These are phyloP conservation scores for Ambrosia artemisiifolia DNA, from an alignment of 129 eudicot species.

Conservation along the genomic window DNA sequence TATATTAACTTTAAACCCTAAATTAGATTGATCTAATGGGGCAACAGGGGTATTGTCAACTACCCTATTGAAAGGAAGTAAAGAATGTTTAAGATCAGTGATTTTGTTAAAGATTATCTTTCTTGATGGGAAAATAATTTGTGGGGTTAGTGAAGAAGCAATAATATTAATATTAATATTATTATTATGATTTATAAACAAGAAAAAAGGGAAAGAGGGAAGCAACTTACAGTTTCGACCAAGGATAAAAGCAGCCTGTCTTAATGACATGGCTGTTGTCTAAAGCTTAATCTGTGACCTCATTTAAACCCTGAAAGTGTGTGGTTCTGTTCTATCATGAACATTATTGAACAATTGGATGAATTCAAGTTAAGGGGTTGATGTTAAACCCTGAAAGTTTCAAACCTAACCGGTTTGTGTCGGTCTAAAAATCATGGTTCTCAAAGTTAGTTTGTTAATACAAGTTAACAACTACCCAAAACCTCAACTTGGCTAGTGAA, in stretches of 20 bases:
- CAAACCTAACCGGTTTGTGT: too few relatives aligned
- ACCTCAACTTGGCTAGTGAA: too few relatives aligned
- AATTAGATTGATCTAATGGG: conserved; percentile 25
- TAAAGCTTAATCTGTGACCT: conserved; percentile 27
- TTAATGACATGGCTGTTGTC: conserved; percentile 12
- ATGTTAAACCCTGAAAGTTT: neutral
- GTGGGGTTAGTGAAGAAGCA: conserved; percentile 19
- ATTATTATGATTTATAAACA: conserved; percentile 18
- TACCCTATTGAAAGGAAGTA: conserved; percentile 21
- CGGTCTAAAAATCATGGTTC: too few relatives aligned
- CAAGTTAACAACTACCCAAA: too few relatives aligned
- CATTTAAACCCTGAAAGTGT: conserved; percentile 13
- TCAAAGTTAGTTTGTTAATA: too few relatives aligned
- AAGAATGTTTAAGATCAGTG: conserved; percentile 10
- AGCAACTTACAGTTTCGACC: conserved; percentile 29
- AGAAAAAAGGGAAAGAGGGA: conserved; percentile 18
- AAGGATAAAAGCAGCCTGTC: conserved; percentile 27
- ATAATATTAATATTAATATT: too few relatives aligned
- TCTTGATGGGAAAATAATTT: conserved; percentile 24
- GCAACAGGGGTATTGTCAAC: conserved; percentile 19
- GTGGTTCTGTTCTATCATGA: conserved; percentile 2
- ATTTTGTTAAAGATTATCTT: conserved; percentile 12
- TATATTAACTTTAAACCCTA: conserved; percentile 22
- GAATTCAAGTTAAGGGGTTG: neutral
- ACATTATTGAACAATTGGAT: neutral